Evolutionary conservation across 1,284 basidiomycete species (phyloP).

Genomic region (Ustilago nuda): DNA sequence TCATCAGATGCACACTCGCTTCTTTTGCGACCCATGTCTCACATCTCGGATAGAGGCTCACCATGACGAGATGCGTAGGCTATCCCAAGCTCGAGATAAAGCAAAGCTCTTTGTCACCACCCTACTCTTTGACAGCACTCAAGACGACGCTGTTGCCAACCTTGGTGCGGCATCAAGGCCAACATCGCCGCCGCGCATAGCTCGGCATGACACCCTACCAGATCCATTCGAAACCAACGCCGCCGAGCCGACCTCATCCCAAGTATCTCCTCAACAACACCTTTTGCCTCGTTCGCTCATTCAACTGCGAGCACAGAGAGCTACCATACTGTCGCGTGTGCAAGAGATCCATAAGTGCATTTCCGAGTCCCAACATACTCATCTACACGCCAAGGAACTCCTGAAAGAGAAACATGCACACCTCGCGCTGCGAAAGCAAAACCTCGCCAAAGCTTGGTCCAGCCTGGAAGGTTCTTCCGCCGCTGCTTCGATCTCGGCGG

Average conservation of each 20-base stretch:
- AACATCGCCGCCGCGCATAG: not conserved
- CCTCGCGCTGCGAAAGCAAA: conserved; percentile 34
- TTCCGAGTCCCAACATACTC: conserved; percentile 33
- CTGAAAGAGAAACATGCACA: conserved; percentile 32
- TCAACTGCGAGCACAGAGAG: conserved; percentile 27
- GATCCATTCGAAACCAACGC: conserved; percentile 36
- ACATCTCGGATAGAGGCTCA: conserved; percentile 38
- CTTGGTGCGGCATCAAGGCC: not conserved
- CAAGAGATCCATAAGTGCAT: conserved; percentile 38
- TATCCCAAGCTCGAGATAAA: conserved; percentile 38
- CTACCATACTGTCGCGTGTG: conserved; percentile 24
- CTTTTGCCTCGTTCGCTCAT: conserved; percentile 27
- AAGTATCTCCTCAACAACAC: not conserved
- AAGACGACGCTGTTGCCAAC: not conserved
- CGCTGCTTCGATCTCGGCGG: conserved; percentile 14
- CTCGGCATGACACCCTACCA: conserved; percentile 18
- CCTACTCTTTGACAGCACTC: conserved; percentile 16
- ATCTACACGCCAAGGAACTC: conserved; percentile 21
- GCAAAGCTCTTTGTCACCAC: conserved; percentile 16
- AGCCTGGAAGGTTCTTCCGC: conserved; percentile 40
- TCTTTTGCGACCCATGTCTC: conserved; percentile 52
- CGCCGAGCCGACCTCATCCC: conserved; percentile 10
- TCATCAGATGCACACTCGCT: conserved; percentile 37
- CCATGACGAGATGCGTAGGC: conserved; percentile 36
- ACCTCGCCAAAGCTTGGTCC: conserved; percentile 52